phyloP scores from a whole-genome alignment of 257 asterid genomes.

The Ocimum tenuiflorum region DNA sequence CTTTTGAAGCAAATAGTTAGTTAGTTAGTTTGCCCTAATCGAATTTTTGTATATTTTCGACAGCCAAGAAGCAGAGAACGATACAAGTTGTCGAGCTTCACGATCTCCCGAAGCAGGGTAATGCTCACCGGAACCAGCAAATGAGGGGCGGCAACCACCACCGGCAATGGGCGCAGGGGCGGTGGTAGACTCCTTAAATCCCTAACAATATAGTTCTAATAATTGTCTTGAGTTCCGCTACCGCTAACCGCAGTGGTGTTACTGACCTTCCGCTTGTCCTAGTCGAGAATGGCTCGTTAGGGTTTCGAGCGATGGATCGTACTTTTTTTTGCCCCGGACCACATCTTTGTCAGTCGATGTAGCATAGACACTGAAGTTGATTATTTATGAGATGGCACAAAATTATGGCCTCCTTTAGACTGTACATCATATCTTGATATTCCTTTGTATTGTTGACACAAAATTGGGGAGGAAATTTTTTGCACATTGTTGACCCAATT shows the following conservation, averaged over 20 bases:
- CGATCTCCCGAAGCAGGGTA: constrained; percentile 71
- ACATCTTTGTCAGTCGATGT: background rate
- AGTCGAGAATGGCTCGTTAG: constrained; percentile 8
- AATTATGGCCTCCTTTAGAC: constrained; percentile 4
- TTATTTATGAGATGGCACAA: background rate
- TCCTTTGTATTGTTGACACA: background rate
- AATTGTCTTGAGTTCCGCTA: constrained; percentile 2
- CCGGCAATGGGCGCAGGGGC: constrained; percentile 47
- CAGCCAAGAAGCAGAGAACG: constrained; percentile 81
- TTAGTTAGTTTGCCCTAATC: background rate
- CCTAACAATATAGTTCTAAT: constrained; percentile 7
- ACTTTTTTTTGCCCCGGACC: background rate
- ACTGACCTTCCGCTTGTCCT: constrained; percentile 10
- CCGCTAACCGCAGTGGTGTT: constrained; percentile 1
- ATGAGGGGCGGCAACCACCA: constrained; percentile 41
- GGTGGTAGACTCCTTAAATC: constrained; percentile 32
- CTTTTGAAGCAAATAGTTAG: too few species aligned
- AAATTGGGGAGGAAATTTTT: background rate
- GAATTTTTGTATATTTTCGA: background rate
- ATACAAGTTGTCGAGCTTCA: constrained; percentile 74
- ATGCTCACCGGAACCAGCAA: constrained; percentile 43
- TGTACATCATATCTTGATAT: background rate
- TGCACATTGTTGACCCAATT: constrained; percentile 15
- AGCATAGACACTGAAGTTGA: constrained; percentile 14
- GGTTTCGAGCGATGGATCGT: background rate